Percentiles rank a stretch among this genome's conserved stretches.
phyloP scores from a whole-genome alignment of 805 yeast genomes.

The Candida vaughaniae region DNA sequence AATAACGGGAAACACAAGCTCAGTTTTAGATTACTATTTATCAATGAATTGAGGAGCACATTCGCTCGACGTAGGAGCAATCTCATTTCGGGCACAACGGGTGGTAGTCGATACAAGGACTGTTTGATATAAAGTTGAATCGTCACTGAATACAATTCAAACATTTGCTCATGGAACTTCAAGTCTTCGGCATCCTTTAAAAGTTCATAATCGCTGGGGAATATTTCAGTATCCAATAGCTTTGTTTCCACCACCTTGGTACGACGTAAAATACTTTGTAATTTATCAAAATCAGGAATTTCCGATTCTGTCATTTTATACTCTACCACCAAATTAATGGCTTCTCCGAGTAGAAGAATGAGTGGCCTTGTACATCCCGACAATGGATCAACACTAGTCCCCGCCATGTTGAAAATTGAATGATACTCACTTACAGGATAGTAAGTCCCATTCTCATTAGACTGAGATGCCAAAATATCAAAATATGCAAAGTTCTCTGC shows the following conservation, averaged over 20 bases:
- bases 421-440: constrained; percentile 18
- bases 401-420: constrained; percentile 6
- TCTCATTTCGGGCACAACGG: constrained; percentile 16
- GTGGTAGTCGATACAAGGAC: constrained; percentile 11
- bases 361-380: constrained; percentile 17
- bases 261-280: neutral
- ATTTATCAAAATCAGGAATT: constrained; percentile 2
- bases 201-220: neutral
- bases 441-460: constrained; percentile 22
- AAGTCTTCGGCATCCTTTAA: constrained; percentile 4
- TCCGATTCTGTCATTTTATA: constrained; percentile 13
- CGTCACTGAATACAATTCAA: constrained; percentile 2
- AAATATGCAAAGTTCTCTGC: constrained; percentile 13
- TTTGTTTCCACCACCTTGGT: neutral
- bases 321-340: constrained; percentile 18
- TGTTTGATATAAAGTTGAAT: constrained; percentile 11
- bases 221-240: neutral
- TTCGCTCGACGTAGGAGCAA: constrained; percentile 5
- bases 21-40: constrained; percentile 4
- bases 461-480: constrained; percentile 16
- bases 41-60: constrained; percentile 4
- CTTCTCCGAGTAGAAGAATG: constrained; percentile 19
- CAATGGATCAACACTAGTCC: constrained; percentile 18
- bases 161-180: neutral
- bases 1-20: constrained; percentile 41